Percentiles rank a stretch among this genome's conserved stretches.
Conservation (phyloP, 768 basidiomycete species). For the Paxillus ammoniavirescens region DNA sequence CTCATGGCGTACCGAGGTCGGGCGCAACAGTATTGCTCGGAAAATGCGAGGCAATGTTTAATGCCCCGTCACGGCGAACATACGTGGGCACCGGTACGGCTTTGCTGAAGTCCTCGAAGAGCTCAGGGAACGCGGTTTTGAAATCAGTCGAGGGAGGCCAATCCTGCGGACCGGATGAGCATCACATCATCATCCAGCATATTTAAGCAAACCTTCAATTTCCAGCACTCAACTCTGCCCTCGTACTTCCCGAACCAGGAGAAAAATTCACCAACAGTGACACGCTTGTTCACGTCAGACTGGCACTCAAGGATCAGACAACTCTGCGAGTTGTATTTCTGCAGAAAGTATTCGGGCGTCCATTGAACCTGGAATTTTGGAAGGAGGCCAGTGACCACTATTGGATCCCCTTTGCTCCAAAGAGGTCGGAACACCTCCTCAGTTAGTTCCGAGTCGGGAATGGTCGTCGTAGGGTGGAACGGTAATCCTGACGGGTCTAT, state of each 20-base stretch:
- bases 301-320: slow-evolving; percentile 85
- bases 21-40: slow-evolving; percentile 75
- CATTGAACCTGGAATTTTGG: slow-evolving; percentile 66
- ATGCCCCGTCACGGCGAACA: slow-evolving; percentile 84
- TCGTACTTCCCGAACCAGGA: slow-evolving; percentile 68
- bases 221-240: slow-evolving; percentile 58
- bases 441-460: slow-evolving; percentile 49
- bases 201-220: slow-evolving; percentile 62
- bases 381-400: slow-evolving; percentile 71
- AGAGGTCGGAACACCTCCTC: slow-evolving; percentile 60
- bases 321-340: slow-evolving; percentile 58
- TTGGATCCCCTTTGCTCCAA: slow-evolving; percentile 74
- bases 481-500: slow-evolving; percentile 37
- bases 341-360: slow-evolving; percentile 81
- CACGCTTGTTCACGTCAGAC: slow-evolving; percentile 57
- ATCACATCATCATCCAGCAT: background rate
- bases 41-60: slow-evolving; percentile 89
- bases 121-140: slow-evolving; percentile 74
- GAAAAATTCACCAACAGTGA: slow-evolving; percentile 81
- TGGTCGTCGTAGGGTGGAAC: slow-evolving; percentile 44
- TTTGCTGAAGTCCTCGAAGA: slow-evolving; percentile 81
- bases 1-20: slow-evolving; percentile 61
- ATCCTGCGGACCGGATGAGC: slow-evolving; percentile 50
- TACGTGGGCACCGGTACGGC: slow-evolving; percentile 88
- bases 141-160: slow-evolving; percentile 93